These are phyloP conservation scores for Trypanosoma rangeli DNA, from an alignment of 208 protist genomes.

Conservation along the genomic window DNA sequence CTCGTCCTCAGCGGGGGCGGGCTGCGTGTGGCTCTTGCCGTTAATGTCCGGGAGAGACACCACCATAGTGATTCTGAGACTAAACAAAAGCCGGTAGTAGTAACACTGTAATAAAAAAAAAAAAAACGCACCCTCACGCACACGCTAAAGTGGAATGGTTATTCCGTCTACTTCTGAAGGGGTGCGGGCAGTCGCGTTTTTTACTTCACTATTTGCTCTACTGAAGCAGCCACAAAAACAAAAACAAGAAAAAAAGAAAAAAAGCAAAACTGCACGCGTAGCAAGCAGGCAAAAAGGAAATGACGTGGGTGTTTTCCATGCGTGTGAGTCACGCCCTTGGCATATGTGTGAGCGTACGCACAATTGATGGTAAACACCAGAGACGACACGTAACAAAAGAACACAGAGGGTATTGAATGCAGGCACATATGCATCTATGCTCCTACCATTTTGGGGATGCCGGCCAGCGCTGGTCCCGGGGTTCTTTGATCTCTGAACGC, in stretches of 20 bases:
- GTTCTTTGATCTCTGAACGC: conserved; percentile 76
- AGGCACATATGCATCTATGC: background rate
- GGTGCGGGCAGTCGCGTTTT: background rate
- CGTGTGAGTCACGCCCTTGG: background rate
- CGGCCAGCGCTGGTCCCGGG: conserved; percentile 88
- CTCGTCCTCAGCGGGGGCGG: background rate
- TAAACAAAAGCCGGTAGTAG: conserved; percentile 8
- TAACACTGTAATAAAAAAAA: conserved; percentile 10
- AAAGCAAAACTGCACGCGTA: background rate
- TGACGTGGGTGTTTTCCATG: background rate
- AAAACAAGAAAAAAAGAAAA: background rate
- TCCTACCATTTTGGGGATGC: conserved; percentile 89
- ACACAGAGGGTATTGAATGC: background rate
- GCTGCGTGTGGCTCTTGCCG: background rate
- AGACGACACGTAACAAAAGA: background rate
- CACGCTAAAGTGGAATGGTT: background rate
- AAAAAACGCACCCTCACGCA: background rate
- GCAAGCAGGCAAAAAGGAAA: background rate
- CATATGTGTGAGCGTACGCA: background rate
- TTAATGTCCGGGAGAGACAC: background rate
- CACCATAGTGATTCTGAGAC: background rate
- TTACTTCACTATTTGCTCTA: background rate
- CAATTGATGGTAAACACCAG: background rate
- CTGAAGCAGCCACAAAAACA: background rate
- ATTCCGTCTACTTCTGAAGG: background rate